Base-by-base conservation (phyloP, 208 protist species). In the Trypanosoma avium region DNA sequence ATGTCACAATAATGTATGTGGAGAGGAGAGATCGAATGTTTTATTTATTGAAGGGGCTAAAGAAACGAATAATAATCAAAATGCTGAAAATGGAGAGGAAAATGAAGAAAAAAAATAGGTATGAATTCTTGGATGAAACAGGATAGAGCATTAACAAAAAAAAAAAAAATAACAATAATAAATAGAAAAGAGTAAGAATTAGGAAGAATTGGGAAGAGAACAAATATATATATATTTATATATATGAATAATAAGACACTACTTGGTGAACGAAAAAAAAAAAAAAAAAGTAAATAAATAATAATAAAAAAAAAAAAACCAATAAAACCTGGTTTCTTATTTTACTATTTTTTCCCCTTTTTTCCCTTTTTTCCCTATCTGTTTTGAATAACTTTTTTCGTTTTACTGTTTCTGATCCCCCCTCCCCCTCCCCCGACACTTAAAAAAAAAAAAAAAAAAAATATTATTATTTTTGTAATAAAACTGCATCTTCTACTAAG, bases 21-120 rank as follows among this genome's bases (percentile, higher is more conserved):
- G 82, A 4, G 84, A 96, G 71, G 90, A 96, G 69, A 73, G 86
- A 33, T 92, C 86, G 35, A 93, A 93, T 71, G 84, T 96, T 58
- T 83, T 96, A 55, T 96, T 96, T 62, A 62, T 96, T 54, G 81
- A 90, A 38, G 86, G 72, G 22, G 82, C 86, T 2, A 82, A 83
- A 52, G 54, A 67, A 50, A 64, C 45, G 1, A 61, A 61, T 45
- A 26, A 24, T 27, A 58, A 30, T 36, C 17, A 49, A 2, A 52
- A 54, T 47, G 50, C 42, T 4, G 46, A 48, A 19, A 66, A 58
- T 46, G 46, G 3, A 32, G 57, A 47, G 19, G 54, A 54, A 8
- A 50, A 53, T 42, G 35, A 7, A 27, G 24, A 15, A 24, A 55
- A 59, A 19, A 62, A 56, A 19, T 35, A 43, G 24, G n/a, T 47